Conservation (phyloP, 306 rosid species). For the Cucurbita pepo region DNA sequence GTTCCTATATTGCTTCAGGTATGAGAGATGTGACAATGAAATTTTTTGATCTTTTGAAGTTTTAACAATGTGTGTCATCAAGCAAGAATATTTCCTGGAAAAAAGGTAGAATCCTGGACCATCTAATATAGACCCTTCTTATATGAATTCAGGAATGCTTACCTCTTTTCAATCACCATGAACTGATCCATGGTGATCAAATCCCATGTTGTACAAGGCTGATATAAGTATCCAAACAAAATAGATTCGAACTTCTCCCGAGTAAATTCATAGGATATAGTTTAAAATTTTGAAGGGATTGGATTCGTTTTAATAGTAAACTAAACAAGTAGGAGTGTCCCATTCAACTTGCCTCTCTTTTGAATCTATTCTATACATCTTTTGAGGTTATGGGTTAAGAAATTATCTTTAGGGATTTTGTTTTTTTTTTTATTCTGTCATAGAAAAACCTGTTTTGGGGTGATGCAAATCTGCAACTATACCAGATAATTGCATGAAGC, state of each 20-base stretch:
- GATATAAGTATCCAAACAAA: too few relatives aligned
- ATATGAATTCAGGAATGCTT: background rate
- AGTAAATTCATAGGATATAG: too few relatives aligned
- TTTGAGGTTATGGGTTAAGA: background rate
- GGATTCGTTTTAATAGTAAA: too few relatives aligned
- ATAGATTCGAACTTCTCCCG: background rate
- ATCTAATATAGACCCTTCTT: background rate
- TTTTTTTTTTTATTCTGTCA: too few relatives aligned
- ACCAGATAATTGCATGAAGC: background rate
- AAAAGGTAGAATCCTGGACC: background rate
- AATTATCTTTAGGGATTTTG: background rate
- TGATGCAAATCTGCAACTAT: too few relatives aligned
- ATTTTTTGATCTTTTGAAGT: background rate
- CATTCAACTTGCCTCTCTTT: too few relatives aligned
- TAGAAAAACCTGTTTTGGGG: too few relatives aligned
- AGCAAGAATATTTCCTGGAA: background rate
- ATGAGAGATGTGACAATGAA: background rate
- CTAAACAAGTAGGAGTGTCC: too few relatives aligned
- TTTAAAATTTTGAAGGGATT: too few relatives aligned
- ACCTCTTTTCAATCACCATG: background rate
- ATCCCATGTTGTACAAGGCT: background rate
- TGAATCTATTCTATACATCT: background rate
- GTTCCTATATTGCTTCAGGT: constrained; percentile 92
- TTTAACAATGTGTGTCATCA: background rate
- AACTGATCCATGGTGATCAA: background rate